Evolutionary conservation across 148 eudicot genomes (phyloP), one percentile per base, ranked within the genome.

Genomic region (Cornus kousa): DNA sequence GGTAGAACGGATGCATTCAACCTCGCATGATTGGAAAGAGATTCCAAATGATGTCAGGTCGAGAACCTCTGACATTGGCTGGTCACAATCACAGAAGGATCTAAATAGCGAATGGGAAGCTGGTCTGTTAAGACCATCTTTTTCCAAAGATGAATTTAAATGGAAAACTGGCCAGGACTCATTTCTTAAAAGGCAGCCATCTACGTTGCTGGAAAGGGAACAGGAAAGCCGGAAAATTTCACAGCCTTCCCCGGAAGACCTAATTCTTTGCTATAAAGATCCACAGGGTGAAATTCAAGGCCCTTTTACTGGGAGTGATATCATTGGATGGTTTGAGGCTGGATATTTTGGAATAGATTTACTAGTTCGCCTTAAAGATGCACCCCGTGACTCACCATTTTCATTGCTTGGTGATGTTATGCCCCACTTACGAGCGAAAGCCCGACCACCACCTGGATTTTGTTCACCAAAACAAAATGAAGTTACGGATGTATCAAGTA

Each of bases 301-400:
- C 40, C 99, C 99, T 73, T 97, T 97, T 74, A 68, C 91, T 33
- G 99, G 99, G 31, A 80, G 80, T 75, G 99, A 97, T 85, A 90
- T 97, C 78, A 97, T 97, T 81, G 92, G 95, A 28, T 97, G 99
- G 99, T 94, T 92, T 87, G 98, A 97, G 88, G 90, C 97, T 79
- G 99, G 95, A 60, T 96, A 96, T 80, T 93, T 96, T 82, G 97
- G 98, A 72, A 85, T 96, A 77, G 97, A 96, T 69, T 90, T 96
- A 78, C 91, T 28, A 72, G 99, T 96, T 77, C 95, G 98, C 60
- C 67, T 84, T 19, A 95, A 92, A 39, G 86, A 79, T 89, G 88
- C 95, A 53, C 93, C 98, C 33, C 78, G 59, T 14, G 95, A 96
- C 67, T 76, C 82, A 0, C 91, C 98, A 28, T 96, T 92, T 75